phyloP scores from a whole-genome alignment of 2,329 filamentous ascomycete species.

The Diaporthe caulivora region DNA sequence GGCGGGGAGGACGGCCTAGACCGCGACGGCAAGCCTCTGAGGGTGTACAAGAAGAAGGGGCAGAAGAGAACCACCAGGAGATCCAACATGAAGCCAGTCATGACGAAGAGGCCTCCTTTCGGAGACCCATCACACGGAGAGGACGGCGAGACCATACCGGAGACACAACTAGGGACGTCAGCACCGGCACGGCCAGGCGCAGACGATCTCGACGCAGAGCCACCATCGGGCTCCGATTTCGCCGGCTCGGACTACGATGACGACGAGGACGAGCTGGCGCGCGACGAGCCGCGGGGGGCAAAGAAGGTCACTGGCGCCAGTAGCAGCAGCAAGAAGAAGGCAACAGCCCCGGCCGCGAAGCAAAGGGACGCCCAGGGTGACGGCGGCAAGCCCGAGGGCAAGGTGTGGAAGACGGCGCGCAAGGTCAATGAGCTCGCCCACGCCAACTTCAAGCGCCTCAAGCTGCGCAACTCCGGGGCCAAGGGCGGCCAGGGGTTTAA shows the following conservation, averaged over 20 bases:
- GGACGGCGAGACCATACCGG: constrained; percentile 55
- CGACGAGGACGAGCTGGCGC: constrained; percentile 55
- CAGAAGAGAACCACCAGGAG: constrained; percentile 82
- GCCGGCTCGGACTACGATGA: constrained; percentile 50
- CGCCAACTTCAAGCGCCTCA: constrained; percentile 75
- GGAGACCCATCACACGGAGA: constrained; percentile 48
- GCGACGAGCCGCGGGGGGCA: neutral
- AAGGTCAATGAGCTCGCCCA: constrained; percentile 76
- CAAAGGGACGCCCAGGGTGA: constrained; percentile 44
- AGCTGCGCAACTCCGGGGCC: constrained; percentile 71
- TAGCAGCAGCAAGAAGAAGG: constrained; percentile 35
- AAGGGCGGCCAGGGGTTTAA: constrained; percentile 71
- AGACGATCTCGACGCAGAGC: constrained; percentile 48
- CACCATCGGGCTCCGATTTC: constrained; percentile 56
- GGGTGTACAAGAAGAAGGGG: constrained; percentile 84
- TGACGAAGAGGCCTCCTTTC: constrained; percentile 60
- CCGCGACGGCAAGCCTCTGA: constrained; percentile 70
- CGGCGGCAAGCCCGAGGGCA: constrained; percentile 47
- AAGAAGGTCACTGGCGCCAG: neutral
- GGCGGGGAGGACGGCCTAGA: constrained; percentile 62
- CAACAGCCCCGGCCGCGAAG: constrained; percentile 43
- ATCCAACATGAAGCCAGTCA: constrained; percentile 72
- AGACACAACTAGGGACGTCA: constrained; percentile 51
- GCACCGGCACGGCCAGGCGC: neutral
- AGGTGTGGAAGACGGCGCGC: constrained; percentile 64